Base-by-base conservation (phyloP, 768 basidiomycete species). In the Udeniomyces megalosporus region DNA sequence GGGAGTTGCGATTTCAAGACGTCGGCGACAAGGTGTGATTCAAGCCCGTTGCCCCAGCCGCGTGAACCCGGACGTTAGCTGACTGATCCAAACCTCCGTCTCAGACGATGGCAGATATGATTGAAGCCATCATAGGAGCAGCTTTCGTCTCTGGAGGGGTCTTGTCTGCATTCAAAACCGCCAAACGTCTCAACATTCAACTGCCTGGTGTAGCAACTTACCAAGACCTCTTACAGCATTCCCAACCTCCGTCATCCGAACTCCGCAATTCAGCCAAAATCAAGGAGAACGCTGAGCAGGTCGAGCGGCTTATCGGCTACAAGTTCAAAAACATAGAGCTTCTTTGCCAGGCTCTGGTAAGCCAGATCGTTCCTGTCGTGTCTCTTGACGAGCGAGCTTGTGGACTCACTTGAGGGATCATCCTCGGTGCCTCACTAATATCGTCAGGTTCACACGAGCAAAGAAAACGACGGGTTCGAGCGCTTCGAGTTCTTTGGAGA, bases 401-500 rank as follows among this genome's bases (percentile, higher is more conserved):
- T 10, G 34, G 54, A 55, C 54, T 34, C 5, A 34, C 22, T 34
- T 53, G 11, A n/a, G 34, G 31, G 35, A 50, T 53, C 22, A 34
- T 32, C 5, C 22, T 48, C 17, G 15, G 2, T 45, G 24, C 20
- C 14, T 28, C 45, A 29, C 17, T 42, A 55, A 44, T 57, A 44
- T 52, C 45, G 55, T 6, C 67, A 89, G 86, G 84, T 84, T 0
- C 86, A 87, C 70, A 74, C 80, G 2, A 84, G 84, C 0, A 74
- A 79, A 35, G 78, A 80, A 65, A 78, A 78, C 3, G 77, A 77
- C 15, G 80, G 80, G 20, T 85, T 85, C 69, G 85, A 88, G 68
- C 77, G 85, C 61, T 77, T 90, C 38, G 87, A 89, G 71, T 91
- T 89, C 70, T 76, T 89, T 45, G 88, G 88, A 14, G 88, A 91